These are phyloP conservation scores for Leccinum insigne DNA, from an alignment of 1,284 basidiomycete genomes.

Conservation along the genomic window DNA sequence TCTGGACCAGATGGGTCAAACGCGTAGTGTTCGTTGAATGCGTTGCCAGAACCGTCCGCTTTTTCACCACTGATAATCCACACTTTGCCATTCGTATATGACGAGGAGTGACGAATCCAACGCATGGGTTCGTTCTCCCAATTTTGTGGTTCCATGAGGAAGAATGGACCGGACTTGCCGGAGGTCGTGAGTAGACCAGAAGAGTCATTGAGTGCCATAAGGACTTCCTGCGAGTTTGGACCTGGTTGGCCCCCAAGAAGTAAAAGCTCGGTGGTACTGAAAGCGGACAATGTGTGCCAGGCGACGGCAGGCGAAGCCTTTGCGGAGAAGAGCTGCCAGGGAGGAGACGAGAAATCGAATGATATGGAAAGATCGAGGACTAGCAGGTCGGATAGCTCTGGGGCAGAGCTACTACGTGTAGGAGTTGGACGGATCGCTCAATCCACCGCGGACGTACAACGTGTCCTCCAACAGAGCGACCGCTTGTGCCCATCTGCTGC, in stretches of 20 bases:
- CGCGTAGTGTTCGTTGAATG: constrained; percentile 63
- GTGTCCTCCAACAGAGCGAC: constrained; percentile 57
- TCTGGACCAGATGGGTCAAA: constrained; percentile 53
- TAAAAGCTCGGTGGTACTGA: constrained; percentile 54
- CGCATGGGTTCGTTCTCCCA: constrained; percentile 73
- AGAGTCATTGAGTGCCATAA: constrained; percentile 62
- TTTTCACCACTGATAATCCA: constrained; percentile 75
- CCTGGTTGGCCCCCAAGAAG: constrained; percentile 78
- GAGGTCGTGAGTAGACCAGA: constrained; percentile 53
- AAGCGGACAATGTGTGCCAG: constrained; percentile 80
- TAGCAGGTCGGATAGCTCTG: constrained; percentile 69
- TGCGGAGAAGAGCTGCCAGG: constrained; percentile 60
- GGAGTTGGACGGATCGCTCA: constrained; percentile 66
- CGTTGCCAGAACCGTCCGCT: constrained; percentile 70
- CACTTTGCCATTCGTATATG: constrained; percentile 43
- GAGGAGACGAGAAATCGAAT: constrained; percentile 61
- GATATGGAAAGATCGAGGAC: constrained; percentile 61
- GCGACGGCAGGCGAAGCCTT: constrained; percentile 61
- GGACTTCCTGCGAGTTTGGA: constrained; percentile 51
- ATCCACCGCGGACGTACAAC: constrained; percentile 77
- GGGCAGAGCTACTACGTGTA: constrained; percentile 74
- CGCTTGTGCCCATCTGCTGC: constrained; percentile 80
- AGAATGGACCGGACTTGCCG: constrained; percentile 40
- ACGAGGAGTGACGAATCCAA: constrained; percentile 70
- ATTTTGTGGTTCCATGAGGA: constrained; percentile 46